A percentile compares a stretch with the other conserved stretches of the same genome.
Evolutionary conservation across 2,329 filamentous ascomycete species (phyloP).

Genomic region (Phialocephala sp.): DNA sequence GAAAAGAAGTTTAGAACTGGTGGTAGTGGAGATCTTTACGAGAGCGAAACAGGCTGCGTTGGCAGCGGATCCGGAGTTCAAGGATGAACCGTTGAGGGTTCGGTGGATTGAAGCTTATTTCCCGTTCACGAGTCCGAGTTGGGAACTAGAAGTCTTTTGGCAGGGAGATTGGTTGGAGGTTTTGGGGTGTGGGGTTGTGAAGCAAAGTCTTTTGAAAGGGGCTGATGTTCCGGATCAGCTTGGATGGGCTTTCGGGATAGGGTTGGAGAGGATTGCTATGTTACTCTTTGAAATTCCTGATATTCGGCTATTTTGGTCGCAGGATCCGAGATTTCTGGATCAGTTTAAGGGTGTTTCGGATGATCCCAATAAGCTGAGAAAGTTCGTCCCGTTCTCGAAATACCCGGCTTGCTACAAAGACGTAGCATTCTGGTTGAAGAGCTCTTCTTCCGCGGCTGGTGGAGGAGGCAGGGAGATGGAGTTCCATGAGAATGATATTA

Average conservation of each 20-base stretch:
- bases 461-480: constrained; percentile 48
- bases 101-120: constrained; percentile 98
- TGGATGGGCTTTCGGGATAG: constrained; percentile 95
- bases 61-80: constrained; percentile 49
- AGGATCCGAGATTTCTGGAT: constrained; percentile 80
- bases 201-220: constrained; percentile 79
- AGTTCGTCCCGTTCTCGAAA: constrained; percentile 89
- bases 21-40: constrained; percentile 88
- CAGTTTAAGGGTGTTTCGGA: constrained; percentile 76
- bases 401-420: constrained; percentile 90
- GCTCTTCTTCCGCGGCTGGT: constrained; percentile 52
- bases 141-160: constrained; percentile 96
- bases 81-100: constrained; percentile 77
- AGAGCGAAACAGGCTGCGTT: constrained; percentile 72
- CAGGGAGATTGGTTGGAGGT: constrained; percentile 95
- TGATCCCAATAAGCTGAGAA: constrained; percentile 54
- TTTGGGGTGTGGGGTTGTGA: constrained; percentile 88
- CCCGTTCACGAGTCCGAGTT: constrained; percentile 93
- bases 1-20: constrained; percentile 85
- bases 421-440: constrained; percentile 86
- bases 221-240: constrained; percentile 77
- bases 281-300: constrained; percentile 95
- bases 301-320: constrained; percentile 95
- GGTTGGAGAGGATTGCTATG: constrained; percentile 96
- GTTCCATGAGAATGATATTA: constrained; percentile 95